Evolutionary conservation across 306 rosid genomes (phyloP).

Genomic region (Cajanus cajan): DNA sequence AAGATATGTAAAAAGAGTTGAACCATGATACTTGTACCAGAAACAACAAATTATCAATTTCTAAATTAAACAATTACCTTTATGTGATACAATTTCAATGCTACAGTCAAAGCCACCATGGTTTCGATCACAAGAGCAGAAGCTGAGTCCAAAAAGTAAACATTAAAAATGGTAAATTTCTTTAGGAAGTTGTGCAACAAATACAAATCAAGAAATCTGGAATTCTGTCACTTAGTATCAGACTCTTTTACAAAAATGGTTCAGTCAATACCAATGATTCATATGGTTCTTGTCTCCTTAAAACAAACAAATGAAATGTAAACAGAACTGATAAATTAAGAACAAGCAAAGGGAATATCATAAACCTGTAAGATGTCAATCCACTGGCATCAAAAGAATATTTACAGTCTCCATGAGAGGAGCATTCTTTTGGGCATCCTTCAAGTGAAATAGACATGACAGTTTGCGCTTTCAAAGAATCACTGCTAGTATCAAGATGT

Average conservation of each 20-base stretch:
- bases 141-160: constrained; percentile 52
- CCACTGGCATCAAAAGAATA: constrained; percentile 78
- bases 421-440: constrained; percentile 90
- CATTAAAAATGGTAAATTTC: not conserved
- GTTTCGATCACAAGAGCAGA: constrained; percentile 81
- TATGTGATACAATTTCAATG: constrained; percentile 68
- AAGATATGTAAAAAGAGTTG: constrained; percentile 3
- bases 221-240: constrained; percentile 3
- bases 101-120: constrained; percentile 99
- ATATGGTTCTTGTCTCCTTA: not conserved
- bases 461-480: constrained; percentile 49
- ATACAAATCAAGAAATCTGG: not conserved
- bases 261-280: not conserved
- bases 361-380: constrained; percentile 78
- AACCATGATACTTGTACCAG: constrained; percentile 1
- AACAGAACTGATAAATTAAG: constrained; percentile 12
- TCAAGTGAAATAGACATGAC: constrained; percentile 82
- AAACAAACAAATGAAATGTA: constrained; percentile 15
- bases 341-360: constrained; percentile 25
- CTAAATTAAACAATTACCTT: constrained; percentile 55
- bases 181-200: constrained; percentile 16
- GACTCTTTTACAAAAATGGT: not conserved
- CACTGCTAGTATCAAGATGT: constrained; percentile 40
- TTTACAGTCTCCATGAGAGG: constrained; percentile 73
- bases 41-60: constrained; percentile 25